phyloP scores from a whole-genome alignment of 1,284 basidiomycete species.

The Cutaneotrichosporon cutaneum region DNA sequence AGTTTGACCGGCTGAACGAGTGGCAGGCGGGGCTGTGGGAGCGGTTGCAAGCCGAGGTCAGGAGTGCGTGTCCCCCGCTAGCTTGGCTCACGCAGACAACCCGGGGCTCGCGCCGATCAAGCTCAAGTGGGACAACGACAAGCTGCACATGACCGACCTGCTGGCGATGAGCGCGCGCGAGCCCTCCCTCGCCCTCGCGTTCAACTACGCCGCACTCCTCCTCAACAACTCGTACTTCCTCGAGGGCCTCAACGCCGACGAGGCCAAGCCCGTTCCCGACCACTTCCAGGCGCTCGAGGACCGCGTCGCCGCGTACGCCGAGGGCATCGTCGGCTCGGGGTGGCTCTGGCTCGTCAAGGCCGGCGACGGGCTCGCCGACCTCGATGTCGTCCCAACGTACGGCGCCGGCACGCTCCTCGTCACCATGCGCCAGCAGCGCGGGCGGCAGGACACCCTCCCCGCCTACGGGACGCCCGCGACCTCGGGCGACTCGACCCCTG shows the following conservation, averaged over 20 bases:
- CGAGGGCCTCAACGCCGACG: slow-evolving; percentile 54
- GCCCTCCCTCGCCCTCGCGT: slow-evolving; percentile 67
- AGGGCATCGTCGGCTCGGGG: slow-evolving; percentile 61
- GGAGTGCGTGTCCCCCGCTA: slow-evolving; percentile 30
- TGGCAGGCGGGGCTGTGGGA: slow-evolving; percentile 51
- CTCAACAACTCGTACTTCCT: slow-evolving; percentile 97
- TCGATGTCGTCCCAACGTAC: slow-evolving; percentile 62
- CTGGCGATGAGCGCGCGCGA: slow-evolving; percentile 70
- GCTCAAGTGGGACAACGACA: slow-evolving; percentile 46
- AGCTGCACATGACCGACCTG: slow-evolving; percentile 48
- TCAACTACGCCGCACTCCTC: slow-evolving; percentile 89
- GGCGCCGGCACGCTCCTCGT: slow-evolving; percentile 87
- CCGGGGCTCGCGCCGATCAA: slow-evolving; percentile 41
- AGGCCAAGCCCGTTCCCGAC: slow-evolving; percentile 30
- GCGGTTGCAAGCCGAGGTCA: slow-evolving; percentile 46
- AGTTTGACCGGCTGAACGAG: slow-evolving; percentile 41
- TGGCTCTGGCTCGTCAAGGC: slow-evolving; percentile 60
- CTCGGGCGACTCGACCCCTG: slow-evolving; percentile 9
- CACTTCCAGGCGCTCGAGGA: slow-evolving; percentile 37
- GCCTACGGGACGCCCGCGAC: slow-evolving; percentile 33
- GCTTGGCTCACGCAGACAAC: slow-evolving; percentile 32
- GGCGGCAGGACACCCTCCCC: slow-evolving; percentile 35
- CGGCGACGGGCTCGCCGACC: slow-evolving; percentile 31
- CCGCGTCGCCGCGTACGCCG: slow-evolving; percentile 47
- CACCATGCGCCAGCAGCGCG: slow-evolving; percentile 50